Conservation (phyloP, 2,329 filamentous ascomycete species). For the Dactylellina cionopaga region DNA sequence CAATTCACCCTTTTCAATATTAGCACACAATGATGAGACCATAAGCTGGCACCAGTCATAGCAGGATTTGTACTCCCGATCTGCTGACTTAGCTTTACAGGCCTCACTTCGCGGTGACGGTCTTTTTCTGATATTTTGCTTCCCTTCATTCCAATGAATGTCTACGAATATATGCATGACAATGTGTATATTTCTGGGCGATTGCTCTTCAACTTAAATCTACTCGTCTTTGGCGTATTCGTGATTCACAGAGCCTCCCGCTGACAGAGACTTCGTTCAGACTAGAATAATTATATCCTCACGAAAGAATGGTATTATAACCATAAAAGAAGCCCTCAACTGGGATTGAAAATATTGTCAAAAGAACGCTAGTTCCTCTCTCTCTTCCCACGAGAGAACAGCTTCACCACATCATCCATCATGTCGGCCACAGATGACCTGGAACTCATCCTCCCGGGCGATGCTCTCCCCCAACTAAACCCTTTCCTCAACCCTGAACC, state of each 20-base stretch:
- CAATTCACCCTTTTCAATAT: neutral
- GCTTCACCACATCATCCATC: neutral
- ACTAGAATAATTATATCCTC: neutral
- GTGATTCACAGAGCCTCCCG: conserved; percentile 4
- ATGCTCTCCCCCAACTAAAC: conserved; percentile 40
- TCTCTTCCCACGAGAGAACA: neutral
- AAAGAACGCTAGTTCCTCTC: neutral
- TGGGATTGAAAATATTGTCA: neutral
- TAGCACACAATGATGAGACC: conserved; percentile 47
- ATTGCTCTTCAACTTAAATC: conserved; percentile 1
- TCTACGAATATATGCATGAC: neutral
- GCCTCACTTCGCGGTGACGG: conserved; percentile 52
- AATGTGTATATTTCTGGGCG: neutral
- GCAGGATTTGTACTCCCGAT: conserved; percentile 53
- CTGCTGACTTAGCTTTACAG: conserved; percentile 52
- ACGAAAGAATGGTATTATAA: conserved; percentile 36
- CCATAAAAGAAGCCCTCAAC: conserved; percentile 3
- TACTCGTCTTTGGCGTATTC: too few species aligned
- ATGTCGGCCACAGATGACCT: conserved; percentile 9
- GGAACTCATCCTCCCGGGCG: conserved; percentile 44
- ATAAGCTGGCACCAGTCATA: conserved; percentile 53
- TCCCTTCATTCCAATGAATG: neutral
- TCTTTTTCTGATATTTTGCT: conserved; percentile 42
- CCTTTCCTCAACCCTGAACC: conserved; percentile 25
- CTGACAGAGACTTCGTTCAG: conserved; percentile 23